Conservation (phyloP, 2,329 filamentous ascomycete species). For the Pseudohalonectria lignicola region DNA sequence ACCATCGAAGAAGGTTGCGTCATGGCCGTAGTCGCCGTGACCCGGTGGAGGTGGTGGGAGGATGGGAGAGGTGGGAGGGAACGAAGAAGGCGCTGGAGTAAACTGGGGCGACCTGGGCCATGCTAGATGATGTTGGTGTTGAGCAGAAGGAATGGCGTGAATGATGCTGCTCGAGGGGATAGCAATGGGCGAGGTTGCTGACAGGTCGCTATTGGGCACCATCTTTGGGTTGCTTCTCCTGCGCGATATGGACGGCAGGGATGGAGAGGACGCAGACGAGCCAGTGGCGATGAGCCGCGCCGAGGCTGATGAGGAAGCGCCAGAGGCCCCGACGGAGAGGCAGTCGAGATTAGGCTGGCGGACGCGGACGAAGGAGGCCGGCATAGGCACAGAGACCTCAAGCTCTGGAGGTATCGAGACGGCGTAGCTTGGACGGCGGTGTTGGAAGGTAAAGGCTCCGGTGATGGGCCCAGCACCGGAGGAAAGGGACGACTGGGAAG, state of each 20-base stretch:
- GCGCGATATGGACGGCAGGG: slow-evolving; percentile 11
- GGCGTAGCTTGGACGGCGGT: slow-evolving; percentile 20
- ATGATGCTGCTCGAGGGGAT: no score
- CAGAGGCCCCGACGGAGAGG: slow-evolving; percentile 6
- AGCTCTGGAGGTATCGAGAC: slow-evolving; percentile 21
- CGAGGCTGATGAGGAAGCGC: slow-evolving; percentile 18
- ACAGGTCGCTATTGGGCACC: slow-evolving; percentile 17
- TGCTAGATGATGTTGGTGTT: no score
- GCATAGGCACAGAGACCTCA: slow-evolving; percentile 10
- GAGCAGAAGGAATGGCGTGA: no score
- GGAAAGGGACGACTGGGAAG: not conserved
- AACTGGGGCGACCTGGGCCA: no score
- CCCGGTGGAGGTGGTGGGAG: slow-evolving; percentile 35
- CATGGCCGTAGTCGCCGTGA: slow-evolving; percentile 13
- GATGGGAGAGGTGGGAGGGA: slow-evolving; percentile 33
- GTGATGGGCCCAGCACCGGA: not conserved
- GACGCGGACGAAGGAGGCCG: slow-evolving; percentile 31
- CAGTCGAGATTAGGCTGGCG: slow-evolving; percentile 41
- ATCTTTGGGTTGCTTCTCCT: slow-evolving; percentile 31
- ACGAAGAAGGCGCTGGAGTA: slow-evolving; percentile 38
- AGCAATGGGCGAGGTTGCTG: not conserved
- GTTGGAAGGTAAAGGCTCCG: slow-evolving; percentile 30
- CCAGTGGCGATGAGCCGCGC: slow-evolving; percentile 9
- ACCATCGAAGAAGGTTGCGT: slow-evolving; percentile 14
- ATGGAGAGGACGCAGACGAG: not conserved